These are phyloP conservation scores for Nakazawaea holstii DNA, from an alignment of 805 yeast genomes.

Conservation along the genomic window DNA sequence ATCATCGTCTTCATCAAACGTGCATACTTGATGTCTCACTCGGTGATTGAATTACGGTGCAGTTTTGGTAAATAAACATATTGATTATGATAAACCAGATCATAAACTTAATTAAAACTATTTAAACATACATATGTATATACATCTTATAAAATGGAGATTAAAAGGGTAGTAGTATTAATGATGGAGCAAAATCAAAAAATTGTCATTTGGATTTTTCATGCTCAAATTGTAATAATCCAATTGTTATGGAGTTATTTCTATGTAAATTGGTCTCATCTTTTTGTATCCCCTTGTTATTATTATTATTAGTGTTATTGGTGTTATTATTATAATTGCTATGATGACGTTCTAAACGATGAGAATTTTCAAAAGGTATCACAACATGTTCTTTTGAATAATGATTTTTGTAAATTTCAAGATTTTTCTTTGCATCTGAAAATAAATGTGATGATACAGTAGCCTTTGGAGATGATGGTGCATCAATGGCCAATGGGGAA, in stretches of 20 bases:
- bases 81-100: neutral
- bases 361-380: slow-evolving; percentile 35
- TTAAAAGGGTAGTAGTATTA: neutral
- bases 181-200: neutral
- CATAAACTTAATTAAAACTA: neutral
- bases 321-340: neutral
- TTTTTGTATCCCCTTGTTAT: neutral
- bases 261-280: neutral
- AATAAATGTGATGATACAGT: slow-evolving; percentile 23
- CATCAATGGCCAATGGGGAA: slow-evolving; percentile 29
- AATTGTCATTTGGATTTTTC: neutral
- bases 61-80: no score
- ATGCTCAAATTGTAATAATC: slow-evolving; percentile 7
- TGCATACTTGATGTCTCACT: no score
- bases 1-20: no score
- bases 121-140: no score
- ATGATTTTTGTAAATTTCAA: slow-evolving; percentile 34
- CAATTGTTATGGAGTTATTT: slow-evolving; percentile 8
- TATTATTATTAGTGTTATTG: slow-evolving; percentile 9
- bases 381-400: slow-evolving; percentile 36
- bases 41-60: no score
- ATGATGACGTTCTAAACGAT: slow-evolving; percentile 30
- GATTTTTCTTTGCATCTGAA: slow-evolving; percentile 1
- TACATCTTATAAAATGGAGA: no score
- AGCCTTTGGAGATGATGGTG: slow-evolving; percentile 27